A percentile compares a stretch with the other conserved stretches of the same genome.
Conservation (phyloP, 345 rosid genomes). For the Jatropha curcas region DNA sequence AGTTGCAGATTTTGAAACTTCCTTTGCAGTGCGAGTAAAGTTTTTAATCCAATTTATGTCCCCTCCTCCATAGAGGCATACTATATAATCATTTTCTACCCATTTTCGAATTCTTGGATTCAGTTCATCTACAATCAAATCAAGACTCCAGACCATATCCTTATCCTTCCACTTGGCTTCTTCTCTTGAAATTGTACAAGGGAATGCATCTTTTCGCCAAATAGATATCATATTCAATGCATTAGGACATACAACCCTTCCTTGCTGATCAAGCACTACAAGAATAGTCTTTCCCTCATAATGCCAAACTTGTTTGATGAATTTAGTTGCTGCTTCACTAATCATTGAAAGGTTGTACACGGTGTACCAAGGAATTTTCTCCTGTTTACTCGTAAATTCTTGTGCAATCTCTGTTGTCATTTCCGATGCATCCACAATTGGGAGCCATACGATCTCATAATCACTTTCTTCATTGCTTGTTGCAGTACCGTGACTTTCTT, state of each 20-base stretch:
- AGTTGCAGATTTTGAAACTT: not conserved
- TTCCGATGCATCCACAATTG: not conserved
- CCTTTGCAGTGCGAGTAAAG: not conserved
- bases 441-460: slow-evolving; percentile 19
- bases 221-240: slow-evolving; percentile 2
- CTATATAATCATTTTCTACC: not conserved
- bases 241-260: slow-evolving; percentile 7
- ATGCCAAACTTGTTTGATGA: slow-evolving; percentile 17
- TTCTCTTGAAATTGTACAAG: not conserved
- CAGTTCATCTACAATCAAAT: not conserved
- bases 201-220: not conserved
- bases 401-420: not conserved
- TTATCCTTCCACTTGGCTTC: not conserved
- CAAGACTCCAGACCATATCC: not conserved
- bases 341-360: slow-evolving; percentile 1
- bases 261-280: slow-evolving; percentile 7
- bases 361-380: slow-evolving; percentile 6
- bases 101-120: not conserved
- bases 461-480: not conserved
- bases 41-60: slow-evolving; percentile 3
- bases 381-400: not conserved
- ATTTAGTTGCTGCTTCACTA: slow-evolving; percentile 8
- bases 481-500: too few relatives aligned
- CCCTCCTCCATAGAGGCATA: slow-evolving; percentile 9
- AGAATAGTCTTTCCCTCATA: slow-evolving; percentile 6